Evolutionary conservation across 345 rosid species (phyloP), one percentile per base, ranked within the genome.

Genomic region (Rubroshorea leprosula): DNA sequence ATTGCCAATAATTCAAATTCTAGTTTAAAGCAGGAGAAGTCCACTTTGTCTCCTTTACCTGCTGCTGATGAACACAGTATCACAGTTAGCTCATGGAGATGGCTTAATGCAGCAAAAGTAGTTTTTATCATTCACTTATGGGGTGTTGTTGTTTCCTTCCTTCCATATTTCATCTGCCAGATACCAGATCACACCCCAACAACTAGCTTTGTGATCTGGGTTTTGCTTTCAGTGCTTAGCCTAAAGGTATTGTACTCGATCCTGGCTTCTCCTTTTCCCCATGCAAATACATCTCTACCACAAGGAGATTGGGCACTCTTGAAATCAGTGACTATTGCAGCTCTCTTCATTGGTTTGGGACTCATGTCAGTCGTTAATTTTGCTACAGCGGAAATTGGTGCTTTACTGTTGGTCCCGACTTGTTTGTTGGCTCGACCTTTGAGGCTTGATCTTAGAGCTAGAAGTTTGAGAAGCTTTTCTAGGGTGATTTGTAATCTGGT

Each of bases 281-380:
- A 18, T 54, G 68, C 48, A 39, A 35, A 48, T 62, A 45, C 66
- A 35, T 53, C 57, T 63, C 62, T 49, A 54, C 56, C 73, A 31
- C 70, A 64, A 65, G 69, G 60, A 25, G 71, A 85, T 58, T 87
- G 94, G 92, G 73, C 82, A 6, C 35, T 80, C 61, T 61, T 93
- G 69, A 93, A 93, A 74, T 85, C 99, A 48, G 99, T 75, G 57
- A 93, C 96, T 5, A 73, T 89, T 65, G 72, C 91, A 56, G 78
- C 82, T 41, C 78, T 76, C 24, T 85, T 87, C 80, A 85, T 87
- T 27, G 96, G 99, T 51, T 73, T 89, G 55, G 57, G 83, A 72
- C 85, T 93, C 60, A 89, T 93, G 97, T 93, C 94, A 1, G 72
- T 93, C 59, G 82, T 93, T 58, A 93, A 93, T 71, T 93, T 93